phyloP scores from a whole-genome alignment of 2,329 filamentous ascomycete species.

The Ustulina deusta region DNA sequence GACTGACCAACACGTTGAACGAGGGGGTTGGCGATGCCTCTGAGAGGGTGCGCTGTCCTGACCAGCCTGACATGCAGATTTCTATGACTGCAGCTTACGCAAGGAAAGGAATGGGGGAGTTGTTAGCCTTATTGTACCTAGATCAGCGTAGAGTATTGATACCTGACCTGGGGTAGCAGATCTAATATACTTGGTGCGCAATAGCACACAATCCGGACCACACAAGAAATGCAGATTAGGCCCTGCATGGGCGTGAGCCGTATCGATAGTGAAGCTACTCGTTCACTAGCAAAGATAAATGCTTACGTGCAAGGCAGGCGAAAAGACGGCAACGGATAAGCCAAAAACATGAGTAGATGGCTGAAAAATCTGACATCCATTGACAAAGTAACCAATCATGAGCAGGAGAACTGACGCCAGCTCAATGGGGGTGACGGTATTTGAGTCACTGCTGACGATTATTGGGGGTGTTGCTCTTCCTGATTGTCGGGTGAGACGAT shows the following conservation, averaged over 20 bases:
- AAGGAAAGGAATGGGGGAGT: slow-evolving; percentile 5
- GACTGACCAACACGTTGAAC: slow-evolving; percentile 1
- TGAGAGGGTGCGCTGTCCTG: not conserved
- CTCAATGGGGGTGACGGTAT: slow-evolving; percentile 13
- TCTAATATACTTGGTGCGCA: not conserved
- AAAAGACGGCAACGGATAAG: slow-evolving; percentile 22
- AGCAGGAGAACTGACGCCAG: slow-evolving; percentile 25
- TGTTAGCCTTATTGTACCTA: slow-evolving; percentile 8
- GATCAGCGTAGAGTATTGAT: not conserved
- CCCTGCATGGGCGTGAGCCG: not conserved
- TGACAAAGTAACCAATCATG: slow-evolving; percentile 26
- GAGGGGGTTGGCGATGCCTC: not conserved
- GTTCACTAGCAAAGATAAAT: slow-evolving; percentile 19
- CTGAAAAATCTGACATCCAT: slow-evolving; percentile 32
- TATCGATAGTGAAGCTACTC: slow-evolving; percentile 13
- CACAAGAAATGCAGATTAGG: not conserved
- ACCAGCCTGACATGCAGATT: not conserved
- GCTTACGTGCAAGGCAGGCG: slow-evolving; percentile 34
- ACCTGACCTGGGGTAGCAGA: slow-evolving; percentile 7
- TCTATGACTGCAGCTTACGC: slow-evolving; percentile 9
- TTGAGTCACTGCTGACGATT: slow-evolving; percentile 33
- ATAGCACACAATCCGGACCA: not conserved
- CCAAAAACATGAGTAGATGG: slow-evolving; percentile 22
- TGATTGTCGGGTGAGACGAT: slow-evolving; percentile 30
- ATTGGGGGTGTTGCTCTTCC: slow-evolving; percentile 20